phyloP scores from a whole-genome alignment of 176 grass and related monocot species.

The Oryza australiensis region DNA sequence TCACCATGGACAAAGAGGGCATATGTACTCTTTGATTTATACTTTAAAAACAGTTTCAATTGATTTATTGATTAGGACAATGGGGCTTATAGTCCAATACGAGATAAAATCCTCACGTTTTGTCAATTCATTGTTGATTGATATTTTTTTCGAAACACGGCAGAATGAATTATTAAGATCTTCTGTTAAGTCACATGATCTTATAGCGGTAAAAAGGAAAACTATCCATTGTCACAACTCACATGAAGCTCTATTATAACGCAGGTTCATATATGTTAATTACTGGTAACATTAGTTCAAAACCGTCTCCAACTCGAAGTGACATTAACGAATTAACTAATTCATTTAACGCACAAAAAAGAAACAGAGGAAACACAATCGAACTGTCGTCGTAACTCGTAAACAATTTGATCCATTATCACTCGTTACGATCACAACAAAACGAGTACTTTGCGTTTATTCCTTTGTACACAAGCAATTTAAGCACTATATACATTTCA shows the following conservation, averaged over 20 bases:
- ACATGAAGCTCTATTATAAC: not conserved
- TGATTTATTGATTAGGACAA: conserved; percentile 1
- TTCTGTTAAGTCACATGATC: no score
- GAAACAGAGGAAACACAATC: not conserved
- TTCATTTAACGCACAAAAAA: not conserved
- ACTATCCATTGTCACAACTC: no score
- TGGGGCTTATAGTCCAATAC: not conserved
- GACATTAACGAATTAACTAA: not conserved
- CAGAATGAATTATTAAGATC: no score
- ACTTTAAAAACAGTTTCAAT: not conserved
- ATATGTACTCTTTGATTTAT: no score
- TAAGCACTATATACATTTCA: not conserved
- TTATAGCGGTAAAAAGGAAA: no score
- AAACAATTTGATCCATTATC: not conserved
- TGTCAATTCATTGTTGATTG: not conserved
- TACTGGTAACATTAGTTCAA: not conserved
- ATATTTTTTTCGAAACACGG: no score
- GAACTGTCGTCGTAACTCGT: not conserved
- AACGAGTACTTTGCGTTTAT: not conserved
- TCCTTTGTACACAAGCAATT: not conserved
- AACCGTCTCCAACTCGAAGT: not conserved
- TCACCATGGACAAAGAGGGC: conserved; percentile 2
- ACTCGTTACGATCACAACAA: not conserved
- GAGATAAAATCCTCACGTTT: not conserved
- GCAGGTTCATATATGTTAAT: no score